Evolutionary conservation across 225 moss, liverwort and hornwort species (phyloP).

Genomic region (Rhytidiadelphus loreus): DNA sequence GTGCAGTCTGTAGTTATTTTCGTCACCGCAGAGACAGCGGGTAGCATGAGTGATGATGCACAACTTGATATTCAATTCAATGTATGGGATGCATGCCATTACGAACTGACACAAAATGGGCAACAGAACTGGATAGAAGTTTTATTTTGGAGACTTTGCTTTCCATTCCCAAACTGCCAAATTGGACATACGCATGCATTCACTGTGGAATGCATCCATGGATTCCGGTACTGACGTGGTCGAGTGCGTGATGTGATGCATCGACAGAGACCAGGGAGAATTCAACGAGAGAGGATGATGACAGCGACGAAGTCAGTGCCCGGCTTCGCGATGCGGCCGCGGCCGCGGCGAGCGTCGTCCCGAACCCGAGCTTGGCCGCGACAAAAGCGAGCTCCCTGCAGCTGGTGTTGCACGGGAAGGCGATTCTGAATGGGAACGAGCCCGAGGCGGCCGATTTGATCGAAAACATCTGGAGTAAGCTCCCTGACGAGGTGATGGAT

Average conservation of each 20-base stretch:
- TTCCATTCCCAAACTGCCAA: background rate
- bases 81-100: background rate
- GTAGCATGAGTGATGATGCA: background rate
- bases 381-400: background rate
- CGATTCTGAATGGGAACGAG: constrained; percentile 4
- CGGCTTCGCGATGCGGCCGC: background rate
- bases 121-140: background rate
- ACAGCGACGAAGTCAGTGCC: background rate
- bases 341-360: background rate
- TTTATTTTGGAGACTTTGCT: background rate
- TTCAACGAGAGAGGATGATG: background rate
- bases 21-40: background rate
- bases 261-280: background rate
- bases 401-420: constrained; percentile 28
- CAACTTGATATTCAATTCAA: background rate
- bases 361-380: background rate
- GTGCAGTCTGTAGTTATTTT: background rate
- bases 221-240: background rate
- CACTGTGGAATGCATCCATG: background rate
- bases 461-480: constrained; percentile 37
- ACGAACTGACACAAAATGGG: background rate
- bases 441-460: constrained; percentile 1
- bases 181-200: background rate
- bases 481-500: constrained; percentile 59
- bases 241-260: background rate